Percentiles rank a stretch among this genome's conserved stretches.
Evolutionary conservation across 257 asterid genomes (phyloP).

Genomic region (Fraxinus pennsylvanica): DNA sequence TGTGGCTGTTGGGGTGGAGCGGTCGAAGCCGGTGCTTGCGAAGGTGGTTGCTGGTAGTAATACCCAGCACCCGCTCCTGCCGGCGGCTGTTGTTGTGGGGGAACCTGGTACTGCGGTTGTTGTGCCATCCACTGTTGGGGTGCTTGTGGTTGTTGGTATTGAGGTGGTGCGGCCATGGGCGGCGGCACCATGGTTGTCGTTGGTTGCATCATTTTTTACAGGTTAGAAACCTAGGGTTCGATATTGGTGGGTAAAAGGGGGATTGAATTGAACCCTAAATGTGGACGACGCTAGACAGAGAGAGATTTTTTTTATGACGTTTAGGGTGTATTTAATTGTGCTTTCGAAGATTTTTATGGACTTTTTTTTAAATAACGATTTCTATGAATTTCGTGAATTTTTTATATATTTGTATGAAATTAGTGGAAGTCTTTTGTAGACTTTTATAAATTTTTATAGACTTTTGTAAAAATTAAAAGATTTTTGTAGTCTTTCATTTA

Average conservation of each 20-base stretch:
- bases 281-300: neutral
- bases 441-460: no score
- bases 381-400: no score
- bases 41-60: constrained; percentile 58
- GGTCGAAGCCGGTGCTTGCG: constrained; percentile 36
- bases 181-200: constrained; percentile 57
- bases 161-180: constrained; percentile 52
- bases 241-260: neutral
- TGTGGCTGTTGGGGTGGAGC: constrained; percentile 42
- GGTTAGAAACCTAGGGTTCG: neutral
- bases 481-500: no score
- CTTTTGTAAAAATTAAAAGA: no score
- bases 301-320: neutral
- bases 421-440: no score
- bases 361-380: no score
- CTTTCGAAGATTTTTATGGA: no score
- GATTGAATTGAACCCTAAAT: neutral
- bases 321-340: no score
- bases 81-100: constrained; percentile 62
- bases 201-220: constrained; percentile 57
- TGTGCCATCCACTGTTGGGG: constrained; percentile 61
- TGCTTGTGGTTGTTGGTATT: constrained; percentile 37
- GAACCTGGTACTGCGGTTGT: constrained; percentile 55
- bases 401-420: no score
- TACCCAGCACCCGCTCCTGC: constrained; percentile 41